phyloP scores from a whole-genome alignment of 441 rosid species.

The Gossypium gossypioides region DNA sequence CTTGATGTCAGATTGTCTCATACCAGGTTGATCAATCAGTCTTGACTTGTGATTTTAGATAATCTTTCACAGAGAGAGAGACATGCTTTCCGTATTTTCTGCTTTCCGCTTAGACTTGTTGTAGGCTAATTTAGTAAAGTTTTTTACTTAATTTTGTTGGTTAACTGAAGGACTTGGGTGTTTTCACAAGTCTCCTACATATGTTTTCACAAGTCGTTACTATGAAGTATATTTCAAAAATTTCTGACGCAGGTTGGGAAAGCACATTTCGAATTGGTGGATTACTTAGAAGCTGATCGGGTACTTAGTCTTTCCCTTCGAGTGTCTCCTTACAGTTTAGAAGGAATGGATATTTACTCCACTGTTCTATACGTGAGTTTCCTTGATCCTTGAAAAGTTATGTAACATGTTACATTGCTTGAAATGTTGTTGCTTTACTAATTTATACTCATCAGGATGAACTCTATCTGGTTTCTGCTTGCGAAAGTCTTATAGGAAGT shows the following conservation, averaged over 20 bases:
- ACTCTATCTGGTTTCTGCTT: too few species aligned
- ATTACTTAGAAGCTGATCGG: too few species aligned
- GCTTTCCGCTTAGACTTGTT: background rate
- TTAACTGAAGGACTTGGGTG: background rate
- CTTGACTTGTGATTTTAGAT: background rate
- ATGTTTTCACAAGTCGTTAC: too few species aligned
- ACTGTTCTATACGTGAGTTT: slow-evolving; percentile 29
- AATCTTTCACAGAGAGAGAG: background rate
- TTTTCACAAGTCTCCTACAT: background rate
- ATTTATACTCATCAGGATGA: too few species aligned
- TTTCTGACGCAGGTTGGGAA: too few species aligned
- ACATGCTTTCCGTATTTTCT: background rate
- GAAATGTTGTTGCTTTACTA: background rate
- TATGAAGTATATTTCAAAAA: too few species aligned
- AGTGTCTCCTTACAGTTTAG: too few species aligned
- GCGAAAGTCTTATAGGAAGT: background rate
- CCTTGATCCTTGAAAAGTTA: slow-evolving; percentile 3
- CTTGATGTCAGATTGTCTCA: background rate
- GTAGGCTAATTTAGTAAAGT: background rate
- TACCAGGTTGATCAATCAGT: background rate
- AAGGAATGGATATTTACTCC: too few species aligned
- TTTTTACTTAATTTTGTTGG: background rate
- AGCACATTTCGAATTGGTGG: too few species aligned
- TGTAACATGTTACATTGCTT: background rate
- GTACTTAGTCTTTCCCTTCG: too few species aligned